These are phyloP conservation scores for Thielaviopsis euricoi DNA, from an alignment of 2,329 filamentous ascomycete genomes.

Conservation along the genomic window DNA sequence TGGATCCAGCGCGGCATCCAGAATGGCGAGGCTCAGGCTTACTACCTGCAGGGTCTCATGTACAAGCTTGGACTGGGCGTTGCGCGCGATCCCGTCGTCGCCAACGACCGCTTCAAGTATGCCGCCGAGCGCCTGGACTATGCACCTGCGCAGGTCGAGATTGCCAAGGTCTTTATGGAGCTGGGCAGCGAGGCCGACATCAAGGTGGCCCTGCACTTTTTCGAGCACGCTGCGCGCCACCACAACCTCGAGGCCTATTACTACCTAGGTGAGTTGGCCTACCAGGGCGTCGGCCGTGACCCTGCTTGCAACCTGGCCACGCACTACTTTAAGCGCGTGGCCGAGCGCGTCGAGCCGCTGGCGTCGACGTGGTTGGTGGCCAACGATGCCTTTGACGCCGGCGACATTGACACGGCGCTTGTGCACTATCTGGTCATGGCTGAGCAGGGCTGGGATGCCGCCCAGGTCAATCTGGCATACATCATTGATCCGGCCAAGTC, in stretches of 20 bases:
- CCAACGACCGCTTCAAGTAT: slow-evolving; percentile 58
- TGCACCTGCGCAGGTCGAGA: slow-evolving; percentile 62
- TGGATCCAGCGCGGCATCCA: slow-evolving; percentile 73
- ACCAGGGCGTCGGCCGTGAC: slow-evolving; percentile 65
- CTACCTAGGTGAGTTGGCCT: slow-evolving; percentile 75
- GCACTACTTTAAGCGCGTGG: slow-evolving; percentile 67
- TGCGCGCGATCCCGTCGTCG: slow-evolving; percentile 49
- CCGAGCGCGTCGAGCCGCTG: slow-evolving; percentile 54
- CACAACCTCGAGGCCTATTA: slow-evolving; percentile 81
- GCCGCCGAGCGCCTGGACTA: slow-evolving; percentile 65
- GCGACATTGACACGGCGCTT: slow-evolving; percentile 65
- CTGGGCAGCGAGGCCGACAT: slow-evolving; percentile 57
- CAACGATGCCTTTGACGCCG: slow-evolving; percentile 63
- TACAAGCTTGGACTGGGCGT: slow-evolving; percentile 64
- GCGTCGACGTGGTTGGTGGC: slow-evolving; percentile 70
- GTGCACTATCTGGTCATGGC: slow-evolving; percentile 74
- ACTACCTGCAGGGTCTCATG: slow-evolving; percentile 73
- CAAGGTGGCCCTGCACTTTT: slow-evolving; percentile 65
- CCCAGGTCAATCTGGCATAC: slow-evolving; percentile 79
- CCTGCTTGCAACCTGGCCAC: slow-evolving; percentile 62
- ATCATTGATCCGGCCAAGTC: slow-evolving; percentile 62
- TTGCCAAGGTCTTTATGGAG: slow-evolving; percentile 73
- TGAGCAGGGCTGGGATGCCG: slow-evolving; percentile 80
- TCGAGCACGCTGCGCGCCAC: slow-evolving; percentile 69
- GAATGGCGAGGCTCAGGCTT: slow-evolving; percentile 65